phyloP scores from a whole-genome alignment of 23 red algal genomes.

The Cyanidiococcus yangmingshanensis region DNA sequence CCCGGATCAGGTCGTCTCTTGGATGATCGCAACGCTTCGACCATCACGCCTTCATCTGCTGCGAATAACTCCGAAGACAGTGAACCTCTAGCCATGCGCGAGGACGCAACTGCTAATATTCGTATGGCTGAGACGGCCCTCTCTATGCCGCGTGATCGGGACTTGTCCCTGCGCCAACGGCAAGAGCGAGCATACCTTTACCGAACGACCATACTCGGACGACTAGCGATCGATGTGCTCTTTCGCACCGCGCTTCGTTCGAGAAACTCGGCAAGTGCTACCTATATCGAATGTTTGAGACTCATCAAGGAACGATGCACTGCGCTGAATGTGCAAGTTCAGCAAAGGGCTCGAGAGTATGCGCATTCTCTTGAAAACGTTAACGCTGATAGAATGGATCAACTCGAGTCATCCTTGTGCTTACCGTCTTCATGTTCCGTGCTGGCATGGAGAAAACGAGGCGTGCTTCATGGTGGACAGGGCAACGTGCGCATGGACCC shows the following conservation, averaged over 20 bases:
- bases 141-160: not conserved
- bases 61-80: not conserved
- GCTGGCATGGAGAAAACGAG: not conserved
- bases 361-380: not conserved
- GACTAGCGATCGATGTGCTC: not conserved
- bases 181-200: not conserved
- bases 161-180: not conserved
- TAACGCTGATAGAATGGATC: not conserved
- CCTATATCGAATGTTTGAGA: not conserved
- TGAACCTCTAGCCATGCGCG: no score
- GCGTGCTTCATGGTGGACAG: no score
- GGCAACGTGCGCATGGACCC: no score
- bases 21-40: not conserved
- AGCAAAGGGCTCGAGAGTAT: not conserved
- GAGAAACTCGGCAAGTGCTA: not conserved
- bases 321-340: not conserved
- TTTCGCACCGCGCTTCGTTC: not conserved
- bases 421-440: not conserved
- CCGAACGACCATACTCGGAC: not conserved
- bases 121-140: not conserved
- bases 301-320: not conserved
- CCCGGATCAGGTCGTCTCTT: not conserved
- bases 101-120: no score
- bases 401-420: not conserved
- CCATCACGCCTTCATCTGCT: not conserved